Evolutionary conservation across 768 basidiomycete genomes (phyloP), one percentile per base, ranked within the genome.

Genomic region (Chalciporus chontae): DNA sequence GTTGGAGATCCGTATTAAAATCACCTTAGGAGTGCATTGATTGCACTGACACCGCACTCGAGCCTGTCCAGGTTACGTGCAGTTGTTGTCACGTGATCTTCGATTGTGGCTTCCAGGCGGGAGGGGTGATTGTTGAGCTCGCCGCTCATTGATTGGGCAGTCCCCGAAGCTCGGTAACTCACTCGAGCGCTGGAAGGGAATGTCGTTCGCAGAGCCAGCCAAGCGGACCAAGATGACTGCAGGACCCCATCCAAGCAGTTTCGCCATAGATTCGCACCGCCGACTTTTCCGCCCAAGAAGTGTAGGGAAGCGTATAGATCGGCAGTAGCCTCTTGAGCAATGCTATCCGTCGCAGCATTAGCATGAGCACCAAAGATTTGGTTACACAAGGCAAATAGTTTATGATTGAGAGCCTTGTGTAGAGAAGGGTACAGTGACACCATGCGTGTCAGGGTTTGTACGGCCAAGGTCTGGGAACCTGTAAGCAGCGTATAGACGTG

Each of bases 281-380:
- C 87, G 8, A 88, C 82, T 67, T 90, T 93, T 8, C 91, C 90
- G 18, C 88, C 88, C 0, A 86, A 83, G 24, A 79, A 68, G 64
- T 85, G 85, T 5, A 93, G 73, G 19, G 74, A 68, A 3, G 83
- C 69, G 50, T 84, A 87, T 18, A 93, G 73, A 17, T 69, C 62
- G 6, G 81, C 81, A 2, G 84, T 76, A 13, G 81, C 72, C 37
- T 69, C 56, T 1, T 80, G 51, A 5, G 85, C 57, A 19, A 61
- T 49, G 15, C 45, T 26, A 43, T 74, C 70, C 3, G 71, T 73
- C 2, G 77, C 69, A 14, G 67, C 70, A 3, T 75, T 73, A 11
- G 74, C 58, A 17, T 76, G 74, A 17, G 86, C 85, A 50, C 76
- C 75, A 27, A 92, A 71, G 54, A 77, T 73, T 34, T 74, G 72